Evolutionary conservation across 805 yeast genomes (phyloP).

Genomic region (Candida dajiaensis): DNA sequence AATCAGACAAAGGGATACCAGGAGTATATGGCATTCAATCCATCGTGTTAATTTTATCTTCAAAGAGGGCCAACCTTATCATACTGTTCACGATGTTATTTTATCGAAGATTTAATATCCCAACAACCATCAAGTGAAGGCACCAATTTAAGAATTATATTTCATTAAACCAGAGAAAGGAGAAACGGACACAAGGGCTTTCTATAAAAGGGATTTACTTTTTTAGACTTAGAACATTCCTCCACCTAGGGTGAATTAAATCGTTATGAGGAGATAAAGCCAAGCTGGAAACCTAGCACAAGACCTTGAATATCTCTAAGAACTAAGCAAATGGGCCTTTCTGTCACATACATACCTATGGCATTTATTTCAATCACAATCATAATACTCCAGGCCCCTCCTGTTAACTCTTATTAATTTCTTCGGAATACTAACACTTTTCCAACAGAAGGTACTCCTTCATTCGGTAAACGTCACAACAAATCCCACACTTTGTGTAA

Average conservation of each 20-base stretch:
- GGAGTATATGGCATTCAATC: not conserved
- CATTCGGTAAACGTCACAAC: conserved; percentile 99
- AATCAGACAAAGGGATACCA: not conserved
- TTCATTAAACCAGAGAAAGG: too few relatives aligned
- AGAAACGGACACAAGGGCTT: too few relatives aligned
- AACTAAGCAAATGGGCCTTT: not conserved
- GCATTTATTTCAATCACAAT: too few relatives aligned
- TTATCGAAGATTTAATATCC: not conserved
- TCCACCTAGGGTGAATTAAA: not conserved
- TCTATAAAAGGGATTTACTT: too few relatives aligned
- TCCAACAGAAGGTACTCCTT: conserved; percentile 94
- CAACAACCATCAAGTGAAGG: too few relatives aligned
- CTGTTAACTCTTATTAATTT: not conserved
- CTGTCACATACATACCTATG: too few relatives aligned
- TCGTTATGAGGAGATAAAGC: too few relatives aligned
- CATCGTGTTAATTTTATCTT: not conserved
- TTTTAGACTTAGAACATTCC: too few relatives aligned
- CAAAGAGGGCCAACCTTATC: not conserved
- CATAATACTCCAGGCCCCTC: not conserved
- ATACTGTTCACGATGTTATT: not conserved
- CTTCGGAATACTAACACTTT: conserved; percentile 28
- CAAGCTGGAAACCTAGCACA: not conserved
- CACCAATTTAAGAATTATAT: too few relatives aligned
- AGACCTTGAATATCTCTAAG: not conserved
- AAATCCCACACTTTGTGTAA: conserved; percentile 98